Conservation (phyloP, 2,329 filamentous ascomycete species). For the Hypoxylon sp. region DNA sequence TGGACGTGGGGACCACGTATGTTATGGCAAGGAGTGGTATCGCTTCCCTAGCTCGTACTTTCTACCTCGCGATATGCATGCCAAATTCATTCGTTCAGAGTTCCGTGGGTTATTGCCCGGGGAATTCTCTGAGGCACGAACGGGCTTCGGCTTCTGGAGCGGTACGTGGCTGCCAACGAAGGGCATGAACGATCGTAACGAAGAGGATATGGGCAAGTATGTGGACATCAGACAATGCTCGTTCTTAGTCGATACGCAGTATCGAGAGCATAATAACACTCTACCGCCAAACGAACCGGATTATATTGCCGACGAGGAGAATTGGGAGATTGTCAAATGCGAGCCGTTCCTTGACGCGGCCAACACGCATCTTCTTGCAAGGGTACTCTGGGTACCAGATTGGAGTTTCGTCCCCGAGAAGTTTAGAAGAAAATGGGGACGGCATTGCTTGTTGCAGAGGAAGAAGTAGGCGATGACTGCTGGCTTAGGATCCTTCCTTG, state of each 20-base stretch:
- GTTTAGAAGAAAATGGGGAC: constrained; percentile 84
- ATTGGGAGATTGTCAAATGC: constrained; percentile 85
- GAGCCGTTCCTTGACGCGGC: constrained; percentile 84
- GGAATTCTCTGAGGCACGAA: constrained; percentile 83
- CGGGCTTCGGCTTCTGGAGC: constrained; percentile 79
- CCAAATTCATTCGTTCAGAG: constrained; percentile 92
- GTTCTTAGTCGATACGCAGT: constrained; percentile 90
- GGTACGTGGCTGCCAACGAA: constrained; percentile 86
- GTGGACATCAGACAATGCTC: constrained; percentile 81
- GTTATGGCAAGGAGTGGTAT: constrained; percentile 98
- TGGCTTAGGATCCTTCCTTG: not conserved
- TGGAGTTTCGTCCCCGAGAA: constrained; percentile 76
- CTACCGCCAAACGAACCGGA: constrained; percentile 81
- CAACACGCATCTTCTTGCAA: constrained; percentile 79
- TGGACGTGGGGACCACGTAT: constrained; percentile 78
- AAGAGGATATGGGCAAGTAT: constrained; percentile 90
- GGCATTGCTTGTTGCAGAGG: constrained; percentile 85
- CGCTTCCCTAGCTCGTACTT: constrained; percentile 96
- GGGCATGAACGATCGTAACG: constrained; percentile 93
- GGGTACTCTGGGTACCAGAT: constrained; percentile 87
- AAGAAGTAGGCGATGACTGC: constrained; percentile 53
- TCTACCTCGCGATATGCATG: constrained; percentile 83
- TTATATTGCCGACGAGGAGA: constrained; percentile 79
- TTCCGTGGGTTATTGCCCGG: constrained; percentile 92
- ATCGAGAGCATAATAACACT: constrained; percentile 68